Evolutionary conservation across 371 early-diverging fungal species (phyloP).

Genomic region (Rhizomucor miehei): DNA sequence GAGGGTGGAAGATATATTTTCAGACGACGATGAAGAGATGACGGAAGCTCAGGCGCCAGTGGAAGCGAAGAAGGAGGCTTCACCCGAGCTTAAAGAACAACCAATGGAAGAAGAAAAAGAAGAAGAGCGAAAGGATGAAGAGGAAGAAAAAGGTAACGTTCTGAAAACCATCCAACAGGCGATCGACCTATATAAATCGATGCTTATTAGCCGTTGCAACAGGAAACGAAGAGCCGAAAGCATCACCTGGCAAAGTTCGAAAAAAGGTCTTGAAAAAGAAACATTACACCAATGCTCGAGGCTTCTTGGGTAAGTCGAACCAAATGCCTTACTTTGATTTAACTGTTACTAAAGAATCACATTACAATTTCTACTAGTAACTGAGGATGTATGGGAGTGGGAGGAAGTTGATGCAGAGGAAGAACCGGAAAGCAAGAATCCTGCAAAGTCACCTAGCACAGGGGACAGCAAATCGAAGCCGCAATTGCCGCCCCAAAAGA

Average conservation of each 20-base stretch:
- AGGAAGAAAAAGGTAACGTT: background rate
- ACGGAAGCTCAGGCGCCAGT: background rate
- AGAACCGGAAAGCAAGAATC: background rate
- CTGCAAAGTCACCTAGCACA: conserved; percentile 2
- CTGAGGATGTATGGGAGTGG: conserved; percentile 17
- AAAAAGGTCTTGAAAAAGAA: background rate
- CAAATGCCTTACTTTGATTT: background rate
- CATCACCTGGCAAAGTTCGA: background rate
- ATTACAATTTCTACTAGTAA: background rate
- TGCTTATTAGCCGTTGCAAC: background rate
- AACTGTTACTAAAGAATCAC: background rate
- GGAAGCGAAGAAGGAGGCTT: background rate
- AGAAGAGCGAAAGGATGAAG: background rate
- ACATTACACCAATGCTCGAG: background rate
- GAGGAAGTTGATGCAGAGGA: conserved; percentile 10
- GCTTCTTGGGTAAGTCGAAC: background rate
- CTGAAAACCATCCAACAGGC: background rate
- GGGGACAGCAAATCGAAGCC: conserved; percentile 4
- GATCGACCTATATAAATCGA: background rate
- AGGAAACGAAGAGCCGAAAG: background rate
- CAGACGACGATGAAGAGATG: background rate
- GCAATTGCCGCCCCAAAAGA: background rate
- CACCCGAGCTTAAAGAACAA: background rate
- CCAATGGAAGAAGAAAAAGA: background rate
- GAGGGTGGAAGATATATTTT: background rate